phyloP scores from a whole-genome alignment of 1,284 basidiomycete genomes.

The Takashimella koratensis region DNA sequence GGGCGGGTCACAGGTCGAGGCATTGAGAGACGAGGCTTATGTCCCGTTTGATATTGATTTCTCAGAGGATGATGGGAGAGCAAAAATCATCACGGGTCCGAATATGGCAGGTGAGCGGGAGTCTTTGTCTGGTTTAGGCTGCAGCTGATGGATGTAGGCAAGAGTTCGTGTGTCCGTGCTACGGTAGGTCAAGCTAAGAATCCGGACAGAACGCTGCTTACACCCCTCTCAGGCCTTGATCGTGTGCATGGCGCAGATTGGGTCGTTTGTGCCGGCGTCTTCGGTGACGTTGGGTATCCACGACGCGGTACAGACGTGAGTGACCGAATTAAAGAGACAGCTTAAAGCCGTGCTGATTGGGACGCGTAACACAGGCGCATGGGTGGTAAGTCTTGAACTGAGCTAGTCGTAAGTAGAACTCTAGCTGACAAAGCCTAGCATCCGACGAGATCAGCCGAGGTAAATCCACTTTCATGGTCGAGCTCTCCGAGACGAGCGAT shows the following conservation, averaged over 20 bases:
- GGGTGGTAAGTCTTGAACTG: slow-evolving; percentile 37
- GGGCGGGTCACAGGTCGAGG: slow-evolving; percentile 71
- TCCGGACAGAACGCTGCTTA: neutral
- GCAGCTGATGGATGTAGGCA: slow-evolving; percentile 22
- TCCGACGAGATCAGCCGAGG: slow-evolving; percentile 79
- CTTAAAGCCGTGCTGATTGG: too few species aligned
- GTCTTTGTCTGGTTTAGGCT: neutral
- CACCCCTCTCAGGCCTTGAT: slow-evolving; percentile 29
- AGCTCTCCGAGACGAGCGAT: slow-evolving; percentile 89
- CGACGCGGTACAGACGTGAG: slow-evolving; percentile 83
- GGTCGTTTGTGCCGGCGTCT: slow-evolving; percentile 61
- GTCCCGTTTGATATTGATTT: slow-evolving; percentile 57
- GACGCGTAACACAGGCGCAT: slow-evolving; percentile 37
- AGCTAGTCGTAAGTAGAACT: too few species aligned
- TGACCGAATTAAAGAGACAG: slow-evolving; percentile 26
- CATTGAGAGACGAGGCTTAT: slow-evolving; percentile 68
- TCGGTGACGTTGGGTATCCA: slow-evolving; percentile 69
- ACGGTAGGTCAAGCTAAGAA: slow-evolving; percentile 20
- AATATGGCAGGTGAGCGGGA: slow-evolving; percentile 53
- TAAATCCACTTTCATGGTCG: slow-evolving; percentile 92
- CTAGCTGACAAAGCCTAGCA: too few species aligned
- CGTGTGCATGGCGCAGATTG: slow-evolving; percentile 54
- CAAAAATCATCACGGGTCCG: slow-evolving; percentile 65
- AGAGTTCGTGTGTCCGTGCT: slow-evolving; percentile 45
- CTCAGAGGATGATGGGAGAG: slow-evolving; percentile 52